These are phyloP conservation scores for Amborella trichopoda DNA, from an alignment of 164 flowering plant species.

Conservation along the genomic window DNA sequence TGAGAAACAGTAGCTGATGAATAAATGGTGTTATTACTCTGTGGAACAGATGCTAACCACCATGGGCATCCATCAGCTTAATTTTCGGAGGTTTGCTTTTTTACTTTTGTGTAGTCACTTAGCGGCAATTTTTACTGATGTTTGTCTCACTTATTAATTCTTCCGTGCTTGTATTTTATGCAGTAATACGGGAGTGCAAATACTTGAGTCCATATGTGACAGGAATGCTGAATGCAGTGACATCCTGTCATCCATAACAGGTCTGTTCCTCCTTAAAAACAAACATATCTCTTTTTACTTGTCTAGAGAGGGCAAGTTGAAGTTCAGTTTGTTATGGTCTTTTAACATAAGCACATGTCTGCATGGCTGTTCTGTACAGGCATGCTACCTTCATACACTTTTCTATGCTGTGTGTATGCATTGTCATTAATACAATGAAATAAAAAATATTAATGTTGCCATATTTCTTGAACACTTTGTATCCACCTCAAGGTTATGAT, in stretches of 20 bases:
- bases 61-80: constrained; percentile 81
- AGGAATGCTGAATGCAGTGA: constrained; percentile 52
- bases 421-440: no score
- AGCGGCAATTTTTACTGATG: neutral
- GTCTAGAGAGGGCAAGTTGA: no score
- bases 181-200: constrained; percentile 45
- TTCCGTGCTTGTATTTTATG: constrained; percentile 3
- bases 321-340: no score
- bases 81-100: constrained; percentile 70
- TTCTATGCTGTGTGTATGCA: no score
- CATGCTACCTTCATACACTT: no score
- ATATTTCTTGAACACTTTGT: no score
- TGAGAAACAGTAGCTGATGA: no score
- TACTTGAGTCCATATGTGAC: constrained; percentile 66
- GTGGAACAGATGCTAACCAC: constrained; percentile 50
- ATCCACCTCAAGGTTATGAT: no score
- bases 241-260: constrained; percentile 67
- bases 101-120: neutral
- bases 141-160: neutral
- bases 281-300: no score
- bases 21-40: constrained; percentile 5
- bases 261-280: constrained; percentile 28
- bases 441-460: no score
- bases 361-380: no score
- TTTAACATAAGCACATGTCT: no score